Evolutionary conservation across 1,284 basidiomycete genomes (phyloP), one percentile per base, ranked within the genome.

Genomic region (Rhodotorula sp.): DNA sequence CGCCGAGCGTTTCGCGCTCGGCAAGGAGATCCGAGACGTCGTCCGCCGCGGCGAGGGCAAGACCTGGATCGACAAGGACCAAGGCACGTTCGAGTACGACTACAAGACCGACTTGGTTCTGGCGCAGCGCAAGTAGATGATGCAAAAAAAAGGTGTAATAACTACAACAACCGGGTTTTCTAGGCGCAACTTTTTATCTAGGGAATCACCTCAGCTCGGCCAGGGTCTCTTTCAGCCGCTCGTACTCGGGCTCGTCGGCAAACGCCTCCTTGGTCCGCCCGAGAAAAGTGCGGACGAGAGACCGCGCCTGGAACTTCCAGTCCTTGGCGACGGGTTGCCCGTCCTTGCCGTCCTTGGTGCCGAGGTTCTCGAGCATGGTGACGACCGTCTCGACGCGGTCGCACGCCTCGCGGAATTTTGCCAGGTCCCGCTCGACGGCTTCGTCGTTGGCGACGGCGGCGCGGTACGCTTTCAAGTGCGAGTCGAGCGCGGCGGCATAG

Each of bases 281-380:
- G 82, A 94, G 86, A 80, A 97, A 98, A 56, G 89, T 90, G 79
- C 95, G 85, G 66, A 98, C 87, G 68, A 98, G 84, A 72, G 92
- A 95, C 68, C 90, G 85, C 54, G 89, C 93, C 82, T 95, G 92
- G 80, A 91, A 86, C 79, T 84, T 85, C 93, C 95, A 97, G 76
- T 85, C 84, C 19, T 81, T 82, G 77, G 83, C 81, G 70, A 83
- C 83, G 10, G 28, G 28, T 49, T 78, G 87, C 7, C 76, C 78
- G 47, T 77, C 72, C 28, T 73, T 67, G 12, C 64, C 68, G 14
- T 66, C 62, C 67, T 87, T 86, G 38, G 90, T 87, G 1, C 93
- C 93, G 67, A 95, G 87, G 80, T 92, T 92, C 75, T 87, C 84
- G 78, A 98, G 82, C 43, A 91, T 84, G 76, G 91, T 92, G 34